Evolutionary conservation across 805 yeast genomes (phyloP).

Genomic region (Metschnikowia colocasiae): DNA sequence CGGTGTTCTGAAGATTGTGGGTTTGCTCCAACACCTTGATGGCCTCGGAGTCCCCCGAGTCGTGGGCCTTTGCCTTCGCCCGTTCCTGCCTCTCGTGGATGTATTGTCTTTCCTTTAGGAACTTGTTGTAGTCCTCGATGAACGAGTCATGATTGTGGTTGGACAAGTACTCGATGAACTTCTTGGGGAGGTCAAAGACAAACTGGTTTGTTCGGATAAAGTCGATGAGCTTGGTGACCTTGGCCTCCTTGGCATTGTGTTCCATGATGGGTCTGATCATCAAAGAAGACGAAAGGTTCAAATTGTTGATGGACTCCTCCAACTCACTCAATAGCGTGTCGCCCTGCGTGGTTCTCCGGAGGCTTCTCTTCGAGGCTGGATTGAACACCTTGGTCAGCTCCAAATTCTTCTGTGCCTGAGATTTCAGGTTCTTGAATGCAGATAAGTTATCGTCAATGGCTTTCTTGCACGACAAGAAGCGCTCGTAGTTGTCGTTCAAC

Average conservation of each 20-base stretch:
- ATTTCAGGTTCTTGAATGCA: conserved; percentile 32
- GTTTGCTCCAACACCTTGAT: conserved; percentile 23
- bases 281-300: conserved; percentile 34
- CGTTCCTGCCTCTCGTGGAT: conserved; percentile 15
- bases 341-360: conserved; percentile 12
- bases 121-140: conserved; percentile 33
- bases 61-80: conserved; percentile 9
- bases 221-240: conserved; percentile 33
- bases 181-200: conserved; percentile 37
- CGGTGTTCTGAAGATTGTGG: conserved; percentile 26
- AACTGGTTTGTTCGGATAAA: conserved; percentile 30
- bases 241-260: conserved; percentile 33
- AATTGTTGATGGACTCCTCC: conserved; percentile 37
- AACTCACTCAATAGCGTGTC: conserved; percentile 32
- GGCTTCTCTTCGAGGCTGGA: conserved; percentile 25
- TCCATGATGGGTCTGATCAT: conserved; percentile 42
- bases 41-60: conserved; percentile 6
- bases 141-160: conserved; percentile 34
- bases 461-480: conserved; percentile 35
- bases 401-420: conserved; percentile 32
- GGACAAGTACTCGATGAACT: conserved; percentile 26
- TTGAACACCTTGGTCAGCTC: conserved; percentile 36
- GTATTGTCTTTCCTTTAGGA: conserved; percentile 24
- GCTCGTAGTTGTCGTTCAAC: conserved; percentile 34
- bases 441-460: conserved; percentile 38